phyloP scores from a whole-genome alignment of 345 rosid species.

The Pistacia atlantica region DNA sequence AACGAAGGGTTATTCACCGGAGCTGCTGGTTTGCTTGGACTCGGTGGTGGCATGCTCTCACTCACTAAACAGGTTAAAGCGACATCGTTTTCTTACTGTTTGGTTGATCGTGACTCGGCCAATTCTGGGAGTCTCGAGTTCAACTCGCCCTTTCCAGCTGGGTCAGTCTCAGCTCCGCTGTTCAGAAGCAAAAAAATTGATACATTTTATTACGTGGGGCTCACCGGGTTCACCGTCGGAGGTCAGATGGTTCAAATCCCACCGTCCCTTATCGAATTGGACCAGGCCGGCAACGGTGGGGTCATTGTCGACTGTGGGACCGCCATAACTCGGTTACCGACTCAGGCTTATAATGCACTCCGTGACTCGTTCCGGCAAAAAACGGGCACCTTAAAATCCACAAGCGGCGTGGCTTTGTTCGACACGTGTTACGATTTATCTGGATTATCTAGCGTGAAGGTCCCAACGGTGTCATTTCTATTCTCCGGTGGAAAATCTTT shows the following conservation, averaged over 20 bases:
- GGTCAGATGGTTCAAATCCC: conserved; percentile 62
- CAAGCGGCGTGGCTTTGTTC: conserved; percentile 66
- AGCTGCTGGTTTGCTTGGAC: conserved; percentile 86
- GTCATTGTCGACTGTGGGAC: conserved; percentile 91
- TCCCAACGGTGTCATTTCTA: conserved; percentile 78
- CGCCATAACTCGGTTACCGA: conserved; percentile 81
- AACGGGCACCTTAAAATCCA: conserved; percentile 36
- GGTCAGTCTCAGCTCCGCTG: conserved; percentile 62
- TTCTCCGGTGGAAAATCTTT: conserved; percentile 59
- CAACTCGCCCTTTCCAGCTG: conserved; percentile 52
- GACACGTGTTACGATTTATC: conserved; percentile 94
- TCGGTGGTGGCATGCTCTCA: conserved; percentile 90
- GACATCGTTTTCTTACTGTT: conserved; percentile 78
- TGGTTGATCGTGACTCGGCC: conserved; percentile 80
- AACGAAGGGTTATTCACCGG: conserved; percentile 86
- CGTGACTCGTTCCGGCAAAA: conserved; percentile 67
- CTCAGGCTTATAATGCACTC: conserved; percentile 70
- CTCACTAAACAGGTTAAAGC: conserved; percentile 76
- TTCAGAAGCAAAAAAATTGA: conserved; percentile 56
- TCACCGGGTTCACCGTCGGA: conserved; percentile 87
- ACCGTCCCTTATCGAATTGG: conserved; percentile 56
- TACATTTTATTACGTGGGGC: conserved; percentile 86
- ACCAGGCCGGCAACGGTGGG: conserved; percentile 78
- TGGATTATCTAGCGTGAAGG: conserved; percentile 54
- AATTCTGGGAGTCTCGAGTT: conserved; percentile 77